A percentile compares a stretch with the other conserved stretches of the same genome.
These are phyloP conservation scores for Schwanniomyces pseudopolymorphus DNA, from an alignment of 805 yeast species.

Conservation along the genomic window DNA sequence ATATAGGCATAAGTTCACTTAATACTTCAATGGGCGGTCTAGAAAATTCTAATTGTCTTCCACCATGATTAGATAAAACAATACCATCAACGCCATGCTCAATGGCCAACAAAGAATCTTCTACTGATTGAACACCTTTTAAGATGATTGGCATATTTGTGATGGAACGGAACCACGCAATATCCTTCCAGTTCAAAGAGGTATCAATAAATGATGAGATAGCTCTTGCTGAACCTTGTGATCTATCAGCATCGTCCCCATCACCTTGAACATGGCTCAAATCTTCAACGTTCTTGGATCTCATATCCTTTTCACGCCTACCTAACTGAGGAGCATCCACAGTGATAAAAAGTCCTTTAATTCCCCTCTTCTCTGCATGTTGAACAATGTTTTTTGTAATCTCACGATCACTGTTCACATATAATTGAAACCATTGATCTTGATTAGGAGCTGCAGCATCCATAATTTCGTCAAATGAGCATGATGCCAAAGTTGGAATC, in stretches of 20 bases:
- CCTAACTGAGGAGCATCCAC: constrained; percentile 94
- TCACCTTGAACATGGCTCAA: constrained; percentile 48
- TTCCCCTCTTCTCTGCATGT: constrained; percentile 71
- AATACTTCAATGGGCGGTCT: constrained; percentile 63
- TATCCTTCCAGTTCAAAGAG: constrained; percentile 36
- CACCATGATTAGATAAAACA: constrained; percentile 73
- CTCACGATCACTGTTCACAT: constrained; percentile 76
- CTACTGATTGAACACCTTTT: constrained; percentile 68
- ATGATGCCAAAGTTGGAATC: constrained; percentile 91
- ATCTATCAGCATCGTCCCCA: constrained; percentile 57
- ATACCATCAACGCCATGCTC: constrained; percentile 62
- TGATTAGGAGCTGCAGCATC: constrained; percentile 67
- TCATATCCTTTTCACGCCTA: constrained; percentile 84
- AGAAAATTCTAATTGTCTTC: constrained; percentile 65
- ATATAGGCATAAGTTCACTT: constrained; percentile 50
- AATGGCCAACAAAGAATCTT: constrained; percentile 61
- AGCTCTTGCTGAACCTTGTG: constrained; percentile 85
- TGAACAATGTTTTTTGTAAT: constrained; percentile 59
- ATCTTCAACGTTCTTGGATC: constrained; percentile 55
- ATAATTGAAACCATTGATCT: constrained; percentile 85
- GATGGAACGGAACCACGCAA: constrained; percentile 39
- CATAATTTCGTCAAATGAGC: constrained; percentile 82
- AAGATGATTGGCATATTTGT: constrained; percentile 41
- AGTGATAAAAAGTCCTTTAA: constrained; percentile 82
- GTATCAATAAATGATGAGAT: constrained; percentile 75